phyloP scores from a whole-genome alignment of 768 basidiomycete genomes.

The Suillus cothurnatus region DNA sequence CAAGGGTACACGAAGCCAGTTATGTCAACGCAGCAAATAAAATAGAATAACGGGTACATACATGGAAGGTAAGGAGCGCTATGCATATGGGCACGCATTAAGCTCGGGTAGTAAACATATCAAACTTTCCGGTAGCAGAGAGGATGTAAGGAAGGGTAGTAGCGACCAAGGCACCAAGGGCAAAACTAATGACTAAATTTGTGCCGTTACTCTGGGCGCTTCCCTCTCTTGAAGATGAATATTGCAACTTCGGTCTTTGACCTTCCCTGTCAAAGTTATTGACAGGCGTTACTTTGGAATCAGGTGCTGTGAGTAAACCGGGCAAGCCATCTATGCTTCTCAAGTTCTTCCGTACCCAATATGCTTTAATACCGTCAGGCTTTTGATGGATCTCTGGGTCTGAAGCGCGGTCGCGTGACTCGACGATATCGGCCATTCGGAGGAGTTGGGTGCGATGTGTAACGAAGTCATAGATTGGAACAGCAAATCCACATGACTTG shows the following conservation, averaged over 20 bases:
- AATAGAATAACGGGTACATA: not conserved
- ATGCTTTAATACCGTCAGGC: slow-evolving; percentile 52
- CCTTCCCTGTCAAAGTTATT: slow-evolving; percentile 22
- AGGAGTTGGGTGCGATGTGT: slow-evolving; percentile 56
- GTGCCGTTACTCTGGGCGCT: not conserved
- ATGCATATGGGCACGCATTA: not conserved
- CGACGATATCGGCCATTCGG: slow-evolving; percentile 43
- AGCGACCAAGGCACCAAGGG: slow-evolving; percentile 16
- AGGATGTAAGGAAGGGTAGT: slow-evolving; percentile 12
- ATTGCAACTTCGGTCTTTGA: slow-evolving; percentile 13
- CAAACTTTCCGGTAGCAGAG: not conserved
- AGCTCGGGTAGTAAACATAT: not conserved
- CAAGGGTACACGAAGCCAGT: not conserved
- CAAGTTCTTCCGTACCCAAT: slow-evolving; percentile 53
- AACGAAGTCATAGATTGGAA: slow-evolving; percentile 63
- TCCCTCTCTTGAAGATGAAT: not conserved
- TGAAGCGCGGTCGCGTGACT: slow-evolving; percentile 39
- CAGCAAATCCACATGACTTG: slow-evolving; percentile 67
- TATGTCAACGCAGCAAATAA: not conserved
- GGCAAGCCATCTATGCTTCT: slow-evolving; percentile 62
- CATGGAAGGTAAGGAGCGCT: not conserved
- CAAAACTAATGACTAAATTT: slow-evolving; percentile 22
- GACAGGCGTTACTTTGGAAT: slow-evolving; percentile 16
- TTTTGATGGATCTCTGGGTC: slow-evolving; percentile 14
- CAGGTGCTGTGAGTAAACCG: slow-evolving; percentile 39